phyloP scores from a whole-genome alignment of 2,329 filamentous ascomycete genomes.

The Teratosphaeria zuluensis region DNA sequence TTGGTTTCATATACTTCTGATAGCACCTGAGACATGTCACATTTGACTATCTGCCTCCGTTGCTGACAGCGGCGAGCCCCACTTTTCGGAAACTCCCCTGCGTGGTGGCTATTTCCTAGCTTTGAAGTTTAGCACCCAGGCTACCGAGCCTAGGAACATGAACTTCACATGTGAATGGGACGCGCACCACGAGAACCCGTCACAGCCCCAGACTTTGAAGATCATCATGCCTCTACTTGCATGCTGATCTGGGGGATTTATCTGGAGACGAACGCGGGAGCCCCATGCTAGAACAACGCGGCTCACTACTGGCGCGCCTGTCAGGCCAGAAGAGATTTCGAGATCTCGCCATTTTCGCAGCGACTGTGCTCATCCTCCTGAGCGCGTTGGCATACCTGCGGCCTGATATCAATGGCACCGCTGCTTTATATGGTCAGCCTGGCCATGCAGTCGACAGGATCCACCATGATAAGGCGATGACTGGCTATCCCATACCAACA shows the following conservation, averaged over 20 bases:
- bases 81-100: neutral
- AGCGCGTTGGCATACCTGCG: neutral
- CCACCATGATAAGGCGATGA: neutral
- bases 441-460: neutral
- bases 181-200: neutral
- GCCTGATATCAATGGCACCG: neutral
- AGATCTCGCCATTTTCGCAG: neutral
- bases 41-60: neutral
- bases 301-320: neutral
- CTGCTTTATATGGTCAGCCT: neutral
- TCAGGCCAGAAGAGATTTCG: neutral
- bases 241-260: neutral
- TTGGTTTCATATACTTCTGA: no score
- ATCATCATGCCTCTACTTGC: no score
- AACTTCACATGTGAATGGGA: neutral
- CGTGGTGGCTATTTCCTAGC: neutral
- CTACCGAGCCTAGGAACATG: no score
- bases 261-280: neutral
- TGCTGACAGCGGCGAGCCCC: neutral
- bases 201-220: no score
- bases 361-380: neutral
- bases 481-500: neutral
- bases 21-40: no score
- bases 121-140: no score
- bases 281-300: neutral